Conservation (phyloP, 441 rosid species). For the Monsonia emarginata region DNA sequence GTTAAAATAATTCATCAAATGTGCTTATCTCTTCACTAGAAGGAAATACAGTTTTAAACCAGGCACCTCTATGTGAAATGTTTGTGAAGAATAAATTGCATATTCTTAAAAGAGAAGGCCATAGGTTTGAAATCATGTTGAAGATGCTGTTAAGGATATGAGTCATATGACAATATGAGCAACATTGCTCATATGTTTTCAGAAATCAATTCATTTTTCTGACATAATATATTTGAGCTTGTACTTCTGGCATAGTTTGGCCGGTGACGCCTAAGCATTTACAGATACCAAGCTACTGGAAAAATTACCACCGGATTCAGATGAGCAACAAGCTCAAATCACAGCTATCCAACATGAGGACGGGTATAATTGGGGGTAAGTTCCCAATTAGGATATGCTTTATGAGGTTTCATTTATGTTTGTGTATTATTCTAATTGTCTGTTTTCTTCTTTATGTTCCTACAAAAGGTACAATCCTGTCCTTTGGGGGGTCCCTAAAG, state of each 20-base stretch:
- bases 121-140: not conserved
- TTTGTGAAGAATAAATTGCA: not conserved
- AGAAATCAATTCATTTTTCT: conserved; percentile 5
- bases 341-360: conserved; percentile 60
- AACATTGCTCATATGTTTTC: not conserved
- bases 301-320: conserved; percentile 65
- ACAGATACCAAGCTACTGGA: conserved; percentile 62
- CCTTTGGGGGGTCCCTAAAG: conserved; percentile 95
- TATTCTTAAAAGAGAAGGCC: not conserved
- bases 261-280: conserved; percentile 23
- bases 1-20: conserved; percentile 3
- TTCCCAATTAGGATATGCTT: conserved; percentile 16
- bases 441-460: conserved; percentile 19
- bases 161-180: not conserved
- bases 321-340: conserved; percentile 71
- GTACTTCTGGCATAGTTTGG: conserved; percentile 10
- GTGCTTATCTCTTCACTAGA: not conserved
- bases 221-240: conserved; percentile 12
- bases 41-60: not conserved
- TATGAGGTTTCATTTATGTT: conserved; percentile 15
- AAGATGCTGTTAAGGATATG: not conserved
- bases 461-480: conserved; percentile 78
- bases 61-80: not conserved
- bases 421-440: conserved; percentile 2
- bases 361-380: conserved; percentile 98